These are phyloP conservation scores for Euphorbia tirucalli DNA, from an alignment of 345 rosid species.

Conservation along the genomic window DNA sequence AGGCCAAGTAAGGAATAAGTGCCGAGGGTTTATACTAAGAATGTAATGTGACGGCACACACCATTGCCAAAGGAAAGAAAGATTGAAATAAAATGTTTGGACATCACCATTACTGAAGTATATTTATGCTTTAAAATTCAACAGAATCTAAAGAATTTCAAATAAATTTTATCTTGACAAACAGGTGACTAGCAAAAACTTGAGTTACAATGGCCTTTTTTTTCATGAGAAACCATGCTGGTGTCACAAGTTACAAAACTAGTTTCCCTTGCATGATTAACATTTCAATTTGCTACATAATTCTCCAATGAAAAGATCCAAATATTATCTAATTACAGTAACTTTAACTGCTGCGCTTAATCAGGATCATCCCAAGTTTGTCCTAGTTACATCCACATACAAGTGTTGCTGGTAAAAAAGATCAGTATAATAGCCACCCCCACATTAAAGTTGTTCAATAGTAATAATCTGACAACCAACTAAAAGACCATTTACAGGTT, in stretches of 20 bases:
- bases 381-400: neutral
- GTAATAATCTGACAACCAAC: conserved; percentile 3
- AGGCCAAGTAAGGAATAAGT: neutral
- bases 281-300: neutral
- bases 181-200: neutral
- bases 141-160: neutral
- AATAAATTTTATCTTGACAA: neutral
- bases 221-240: neutral
- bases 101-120: neutral
- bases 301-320: neutral
- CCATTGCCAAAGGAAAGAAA: neutral
- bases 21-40: neutral
- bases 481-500: too few relatives aligned
- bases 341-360: neutral
- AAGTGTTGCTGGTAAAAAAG: neutral
- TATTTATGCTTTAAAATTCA: neutral
- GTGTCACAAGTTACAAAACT: neutral
- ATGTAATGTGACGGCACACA: neutral
- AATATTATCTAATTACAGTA: neutral
- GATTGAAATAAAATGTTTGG: neutral
- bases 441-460: neutral
- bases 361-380: neutral
- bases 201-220: neutral
- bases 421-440: neutral
- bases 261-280: neutral